Evolutionary conservation across 2,329 filamentous ascomycete species (phyloP).

Genomic region (Immersiporthe knoxdaviesiana): DNA sequence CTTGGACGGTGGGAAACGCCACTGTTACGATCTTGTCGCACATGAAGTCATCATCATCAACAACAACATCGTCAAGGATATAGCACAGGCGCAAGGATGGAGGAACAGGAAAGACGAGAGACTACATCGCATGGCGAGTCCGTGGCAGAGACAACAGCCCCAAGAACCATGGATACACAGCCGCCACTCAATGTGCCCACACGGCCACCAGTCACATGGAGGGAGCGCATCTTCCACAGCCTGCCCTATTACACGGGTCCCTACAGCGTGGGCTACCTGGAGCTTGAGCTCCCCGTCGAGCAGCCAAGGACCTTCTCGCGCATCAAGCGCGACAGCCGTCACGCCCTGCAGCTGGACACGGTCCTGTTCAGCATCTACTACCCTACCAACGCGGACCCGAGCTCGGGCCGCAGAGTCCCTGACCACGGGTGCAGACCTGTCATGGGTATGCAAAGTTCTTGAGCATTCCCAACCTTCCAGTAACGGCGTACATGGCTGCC

Average conservation of each 20-base stretch:
- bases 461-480: constrained; percentile 51
- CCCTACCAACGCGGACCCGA: constrained; percentile 48
- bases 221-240: constrained; percentile 46
- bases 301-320: constrained; percentile 45
- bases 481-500: constrained; percentile 56
- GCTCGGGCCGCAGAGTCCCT: constrained; percentile 54
- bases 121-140: background rate
- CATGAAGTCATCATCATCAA: background rate
- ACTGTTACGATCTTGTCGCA: background rate
- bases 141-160: constrained; percentile 9
- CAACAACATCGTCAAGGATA: no score
- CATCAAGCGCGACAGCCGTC: constrained; percentile 44
- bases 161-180: background rate
- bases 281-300: constrained; percentile 64
- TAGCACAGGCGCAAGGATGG: constrained; percentile 6
- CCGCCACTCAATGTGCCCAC: constrained; percentile 27
- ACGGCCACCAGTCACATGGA: constrained; percentile 38
- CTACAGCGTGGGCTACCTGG: constrained; percentile 70
- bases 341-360: constrained; percentile 52
- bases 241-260: constrained; percentile 67
- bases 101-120: constrained; percentile 14
- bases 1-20: no score
- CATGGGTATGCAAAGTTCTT: constrained; percentile 67
- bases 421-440: constrained; percentile 58
- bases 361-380: constrained; percentile 70